Evolutionary conservation across 257 asterid species (phyloP).

Genomic region (Nicotiana obtusifolia): DNA sequence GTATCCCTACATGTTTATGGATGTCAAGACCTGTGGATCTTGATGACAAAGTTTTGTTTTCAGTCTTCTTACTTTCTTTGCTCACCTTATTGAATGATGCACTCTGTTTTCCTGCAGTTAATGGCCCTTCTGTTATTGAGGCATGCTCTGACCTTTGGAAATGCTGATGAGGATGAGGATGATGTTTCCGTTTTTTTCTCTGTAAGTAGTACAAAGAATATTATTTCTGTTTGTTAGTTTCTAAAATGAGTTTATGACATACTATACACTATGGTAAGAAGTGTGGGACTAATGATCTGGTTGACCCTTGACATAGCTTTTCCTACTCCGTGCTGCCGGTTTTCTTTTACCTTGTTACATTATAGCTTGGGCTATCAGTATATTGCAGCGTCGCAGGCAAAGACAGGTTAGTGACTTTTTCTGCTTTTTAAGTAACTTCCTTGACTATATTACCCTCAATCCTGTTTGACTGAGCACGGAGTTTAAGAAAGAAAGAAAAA

Average conservation of each 20-base stretch:
- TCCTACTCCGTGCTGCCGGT: slow-evolving; percentile 45
- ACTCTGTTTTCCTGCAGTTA: slow-evolving; percentile 23
- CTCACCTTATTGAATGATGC: not conserved
- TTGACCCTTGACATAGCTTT: slow-evolving; percentile 30
- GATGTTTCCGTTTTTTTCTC: slow-evolving; percentile 40
- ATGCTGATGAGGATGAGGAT: slow-evolving; percentile 38
- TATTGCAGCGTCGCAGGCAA: slow-evolving; percentile 45
- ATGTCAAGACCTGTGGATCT: not conserved
- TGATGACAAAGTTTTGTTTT: not conserved
- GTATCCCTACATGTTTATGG: not conserved
- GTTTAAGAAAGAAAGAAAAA: too few species aligned
- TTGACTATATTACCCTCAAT: too few species aligned
- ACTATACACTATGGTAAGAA: not conserved
- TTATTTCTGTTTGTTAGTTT: not conserved
- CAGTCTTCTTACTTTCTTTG: not conserved
- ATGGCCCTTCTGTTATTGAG: slow-evolving; percentile 49
- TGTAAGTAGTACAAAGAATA: slow-evolving; percentile 20
- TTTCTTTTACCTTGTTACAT: slow-evolving; percentile 44
- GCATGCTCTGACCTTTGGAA: slow-evolving; percentile 39
- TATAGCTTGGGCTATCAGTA: slow-evolving; percentile 48
- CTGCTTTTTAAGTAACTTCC: not conserved
- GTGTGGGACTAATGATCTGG: not conserved
- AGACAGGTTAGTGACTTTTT: slow-evolving; percentile 34
- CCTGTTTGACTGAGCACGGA: too few species aligned
- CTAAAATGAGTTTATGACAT: not conserved